phyloP scores from a whole-genome alignment of 495 filamentous ascomycete genomes.

The Neurospora terricola region DNA sequence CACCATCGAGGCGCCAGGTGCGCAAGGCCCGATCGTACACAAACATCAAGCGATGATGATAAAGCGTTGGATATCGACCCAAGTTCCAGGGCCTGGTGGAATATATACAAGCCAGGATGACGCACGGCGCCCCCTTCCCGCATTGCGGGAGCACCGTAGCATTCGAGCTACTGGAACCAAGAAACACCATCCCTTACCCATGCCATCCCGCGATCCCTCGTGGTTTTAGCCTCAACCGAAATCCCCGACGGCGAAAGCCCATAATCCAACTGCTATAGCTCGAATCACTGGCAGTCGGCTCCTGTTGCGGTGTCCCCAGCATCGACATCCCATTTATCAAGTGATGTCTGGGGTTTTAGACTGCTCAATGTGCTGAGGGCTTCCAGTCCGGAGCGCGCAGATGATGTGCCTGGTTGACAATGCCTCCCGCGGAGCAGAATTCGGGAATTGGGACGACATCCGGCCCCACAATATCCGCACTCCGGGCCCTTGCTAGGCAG shows the following conservation, averaged over 20 bases:
- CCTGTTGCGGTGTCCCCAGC: too few species aligned
- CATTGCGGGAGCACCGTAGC: background rate
- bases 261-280: background rate
- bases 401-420: background rate
- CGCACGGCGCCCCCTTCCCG: background rate
- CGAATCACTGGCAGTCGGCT: too few species aligned
- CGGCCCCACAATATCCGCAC: background rate
- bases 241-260: background rate
- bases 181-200: background rate
- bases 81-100: background rate
- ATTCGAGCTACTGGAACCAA: background rate
- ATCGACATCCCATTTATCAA: too few species aligned
- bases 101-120: background rate
- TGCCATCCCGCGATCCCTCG: background rate
- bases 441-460: background rate
- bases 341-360: background rate
- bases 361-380: background rate
- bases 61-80: background rate
- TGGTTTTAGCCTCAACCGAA: background rate
- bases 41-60: background rate
- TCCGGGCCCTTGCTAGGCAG: background rate
- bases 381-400: background rate
- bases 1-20: background rate
- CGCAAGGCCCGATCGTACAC: background rate
- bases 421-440: background rate